Conservation (phyloP, 1,284 basidiomycete species). For the Moniliella sp. region DNA sequence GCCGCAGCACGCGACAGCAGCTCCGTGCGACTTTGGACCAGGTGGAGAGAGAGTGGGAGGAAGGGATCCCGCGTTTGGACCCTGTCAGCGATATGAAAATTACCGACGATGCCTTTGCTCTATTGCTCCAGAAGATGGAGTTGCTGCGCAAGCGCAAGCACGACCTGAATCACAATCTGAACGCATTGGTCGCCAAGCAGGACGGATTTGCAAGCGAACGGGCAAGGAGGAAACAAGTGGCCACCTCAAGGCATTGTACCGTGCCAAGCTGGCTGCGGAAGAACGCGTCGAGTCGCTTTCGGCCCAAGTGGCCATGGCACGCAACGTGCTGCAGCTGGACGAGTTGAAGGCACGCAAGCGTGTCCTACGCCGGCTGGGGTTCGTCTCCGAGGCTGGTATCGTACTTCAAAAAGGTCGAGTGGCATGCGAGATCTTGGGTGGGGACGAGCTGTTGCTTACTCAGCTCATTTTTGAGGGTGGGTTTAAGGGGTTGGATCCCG, state of each 20-base stretch:
- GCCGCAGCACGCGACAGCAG: slow-evolving; percentile 53
- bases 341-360: slow-evolving; percentile 89
- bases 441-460: slow-evolving; percentile 83
- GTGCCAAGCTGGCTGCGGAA: slow-evolving; percentile 51
- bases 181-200: no score
- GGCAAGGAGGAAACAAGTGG: no score
- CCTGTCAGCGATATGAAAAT: slow-evolving; percentile 90
- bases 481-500: slow-evolving; percentile 70
- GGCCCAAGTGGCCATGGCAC: slow-evolving; percentile 81
- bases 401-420: slow-evolving; percentile 95
- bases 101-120: slow-evolving; percentile 73
- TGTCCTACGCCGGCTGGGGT: slow-evolving; percentile 70
- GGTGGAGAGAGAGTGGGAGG: slow-evolving; percentile 67
- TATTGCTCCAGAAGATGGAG: slow-evolving; percentile 38
- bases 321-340: slow-evolving; percentile 82
- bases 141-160: slow-evolving; percentile 14
- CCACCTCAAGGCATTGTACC: no score
- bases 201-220: no score
- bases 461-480: slow-evolving; percentile 93
- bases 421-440: slow-evolving; percentile 91
- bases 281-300: slow-evolving; percentile 69
- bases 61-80: slow-evolving; percentile 57
- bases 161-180: slow-evolving; percentile 5
- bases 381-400: slow-evolving; percentile 69
- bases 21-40: slow-evolving; percentile 73